Evolutionary conservation across 176 grass and related monocot species (phyloP).

Genomic region (Tuctoria greenei): DNA sequence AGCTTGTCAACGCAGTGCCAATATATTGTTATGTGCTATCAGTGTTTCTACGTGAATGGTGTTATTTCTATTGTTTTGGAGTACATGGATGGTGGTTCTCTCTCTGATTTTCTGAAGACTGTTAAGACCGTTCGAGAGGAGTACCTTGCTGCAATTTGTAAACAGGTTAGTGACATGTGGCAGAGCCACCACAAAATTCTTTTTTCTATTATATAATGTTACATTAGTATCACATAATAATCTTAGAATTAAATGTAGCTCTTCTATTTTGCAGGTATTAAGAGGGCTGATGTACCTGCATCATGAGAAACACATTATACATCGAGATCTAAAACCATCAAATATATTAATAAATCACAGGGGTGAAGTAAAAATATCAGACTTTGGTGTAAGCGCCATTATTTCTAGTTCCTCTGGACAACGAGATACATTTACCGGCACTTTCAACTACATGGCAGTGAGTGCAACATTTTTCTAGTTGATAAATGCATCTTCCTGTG

Average conservation of each 20-base stretch:
- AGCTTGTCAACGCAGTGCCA: constrained; percentile 74
- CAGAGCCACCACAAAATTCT: constrained; percentile 14
- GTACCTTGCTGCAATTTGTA: constrained; percentile 95
- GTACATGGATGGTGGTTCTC: constrained; percentile 95
- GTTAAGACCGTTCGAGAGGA: constrained; percentile 82
- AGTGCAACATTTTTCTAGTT: constrained; percentile 28
- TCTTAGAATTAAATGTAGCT: background rate
- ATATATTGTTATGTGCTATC: constrained; percentile 67
- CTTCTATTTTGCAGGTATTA: constrained; percentile 59
- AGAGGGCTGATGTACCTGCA: constrained; percentile 82
- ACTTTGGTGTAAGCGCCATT: constrained; percentile 96
- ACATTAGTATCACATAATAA: background rate
- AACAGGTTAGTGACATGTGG: constrained; percentile 73
- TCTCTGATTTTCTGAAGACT: constrained; percentile 72
- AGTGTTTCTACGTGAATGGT: constrained; percentile 93
- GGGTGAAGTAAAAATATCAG: constrained; percentile 96
- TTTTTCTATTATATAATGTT: constrained; percentile 20
- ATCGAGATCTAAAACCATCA: constrained; percentile 93
- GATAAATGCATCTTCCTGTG: constrained; percentile 3
- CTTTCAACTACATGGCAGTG: constrained; percentile 91
- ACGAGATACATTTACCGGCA: constrained; percentile 86
- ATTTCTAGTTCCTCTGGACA: constrained; percentile 73
- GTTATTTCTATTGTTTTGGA: constrained; percentile 92
- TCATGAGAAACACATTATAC: constrained; percentile 73
- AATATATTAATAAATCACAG: constrained; percentile 97